phyloP scores from a whole-genome alignment of 805 yeast genomes.

The Yamadazyma philogaea region DNA sequence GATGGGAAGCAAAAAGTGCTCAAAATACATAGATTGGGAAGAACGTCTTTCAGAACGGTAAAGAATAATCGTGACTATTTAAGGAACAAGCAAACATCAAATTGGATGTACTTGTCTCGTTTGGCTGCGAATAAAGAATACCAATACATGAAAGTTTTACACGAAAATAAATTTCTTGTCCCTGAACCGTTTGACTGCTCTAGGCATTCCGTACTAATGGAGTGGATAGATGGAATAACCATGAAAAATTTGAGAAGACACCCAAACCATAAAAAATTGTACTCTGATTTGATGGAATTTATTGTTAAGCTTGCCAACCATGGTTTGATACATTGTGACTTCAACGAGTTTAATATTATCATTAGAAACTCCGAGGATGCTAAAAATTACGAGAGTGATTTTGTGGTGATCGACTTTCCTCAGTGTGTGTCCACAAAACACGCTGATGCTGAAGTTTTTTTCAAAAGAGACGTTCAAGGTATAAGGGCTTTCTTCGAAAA shows the following conservation, averaged over 20 bases:
- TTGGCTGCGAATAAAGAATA: constrained; percentile 92
- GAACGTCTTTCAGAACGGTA: constrained; percentile 89
- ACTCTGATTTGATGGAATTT: constrained; percentile 83
- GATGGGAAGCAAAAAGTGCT: constrained; percentile 65
- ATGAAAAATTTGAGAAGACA: constrained; percentile 81
- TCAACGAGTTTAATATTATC: constrained; percentile 94
- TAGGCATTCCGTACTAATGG: constrained; percentile 92
- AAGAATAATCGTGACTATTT: constrained; percentile 92
- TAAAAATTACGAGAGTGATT: constrained; percentile 55
- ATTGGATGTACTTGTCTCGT: constrained; percentile 90
- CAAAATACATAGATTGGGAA: constrained; percentile 89
- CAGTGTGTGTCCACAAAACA: constrained; percentile 95
- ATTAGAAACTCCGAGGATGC: constrained; percentile 59
- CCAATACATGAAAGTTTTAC: constrained; percentile 76
- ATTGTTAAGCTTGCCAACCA: constrained; percentile 78
- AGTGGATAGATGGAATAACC: constrained; percentile 82
- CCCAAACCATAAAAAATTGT: constrained; percentile 64
- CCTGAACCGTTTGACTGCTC: constrained; percentile 89
- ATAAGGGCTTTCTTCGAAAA: constrained; percentile 77
- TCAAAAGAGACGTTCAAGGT: constrained; percentile 91
- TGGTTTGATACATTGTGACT: constrained; percentile 96
- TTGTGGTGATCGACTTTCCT: constrained; percentile 95
- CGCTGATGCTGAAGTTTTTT: constrained; percentile 80
- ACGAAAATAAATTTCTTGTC: constrained; percentile 74
- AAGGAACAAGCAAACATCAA: constrained; percentile 65